A percentile compares a stretch with the other conserved stretches of the same genome.
These are phyloP conservation scores for Echria macrotheca DNA, from an alignment of 495 filamentous ascomycete genomes.

Conservation along the genomic window DNA sequence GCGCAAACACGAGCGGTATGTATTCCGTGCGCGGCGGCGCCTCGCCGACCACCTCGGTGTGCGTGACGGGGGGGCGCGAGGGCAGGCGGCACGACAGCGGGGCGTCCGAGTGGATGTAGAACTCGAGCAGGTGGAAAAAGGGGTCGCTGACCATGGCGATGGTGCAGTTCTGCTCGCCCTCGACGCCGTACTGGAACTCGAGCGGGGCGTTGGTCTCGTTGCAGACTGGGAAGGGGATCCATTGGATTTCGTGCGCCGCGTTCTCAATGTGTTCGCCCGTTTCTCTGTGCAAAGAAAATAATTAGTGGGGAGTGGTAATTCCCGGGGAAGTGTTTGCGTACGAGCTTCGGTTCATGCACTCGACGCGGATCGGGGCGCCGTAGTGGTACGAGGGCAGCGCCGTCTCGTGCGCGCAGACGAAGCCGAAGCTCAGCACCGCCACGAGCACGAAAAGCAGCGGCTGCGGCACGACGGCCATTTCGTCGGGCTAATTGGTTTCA, in stretches of 20 bases:
- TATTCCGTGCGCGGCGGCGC: slow-evolving; percentile 43
- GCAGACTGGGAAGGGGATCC: slow-evolving; percentile 87
- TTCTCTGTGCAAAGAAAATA: slow-evolving; percentile 35
- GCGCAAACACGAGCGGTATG: slow-evolving; percentile 70
- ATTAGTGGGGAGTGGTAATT: slow-evolving; percentile 1
- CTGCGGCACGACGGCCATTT: too few species aligned
- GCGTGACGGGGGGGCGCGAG: slow-evolving; percentile 59
- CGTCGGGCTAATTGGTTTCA: too few species aligned
- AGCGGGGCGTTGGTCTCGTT: slow-evolving; percentile 82
- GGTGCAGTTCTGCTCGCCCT: slow-evolving; percentile 85
- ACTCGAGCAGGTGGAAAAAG: slow-evolving; percentile 95
- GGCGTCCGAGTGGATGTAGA: slow-evolving; percentile 96
- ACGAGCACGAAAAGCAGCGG: too few species aligned
- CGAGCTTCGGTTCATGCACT: slow-evolving; percentile 55
- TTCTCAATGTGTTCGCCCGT: slow-evolving; percentile 75
- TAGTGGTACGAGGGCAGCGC: slow-evolving; percentile 45
- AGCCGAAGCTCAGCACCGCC: too few species aligned
- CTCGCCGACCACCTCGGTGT: slow-evolving; percentile 41
- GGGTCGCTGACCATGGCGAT: slow-evolving; percentile 77
- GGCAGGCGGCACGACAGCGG: slow-evolving; percentile 90
- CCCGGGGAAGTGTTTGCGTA: slow-evolving; percentile 24
- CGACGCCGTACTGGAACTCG: slow-evolving; percentile 78
- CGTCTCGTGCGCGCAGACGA: slow-evolving; percentile 18
- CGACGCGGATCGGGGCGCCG: slow-evolving; percentile 42
- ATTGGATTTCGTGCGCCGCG: slow-evolving; percentile 75